Base-by-base conservation (phyloP, 805 yeast genomes). In the Komagataella pastoris region DNA sequence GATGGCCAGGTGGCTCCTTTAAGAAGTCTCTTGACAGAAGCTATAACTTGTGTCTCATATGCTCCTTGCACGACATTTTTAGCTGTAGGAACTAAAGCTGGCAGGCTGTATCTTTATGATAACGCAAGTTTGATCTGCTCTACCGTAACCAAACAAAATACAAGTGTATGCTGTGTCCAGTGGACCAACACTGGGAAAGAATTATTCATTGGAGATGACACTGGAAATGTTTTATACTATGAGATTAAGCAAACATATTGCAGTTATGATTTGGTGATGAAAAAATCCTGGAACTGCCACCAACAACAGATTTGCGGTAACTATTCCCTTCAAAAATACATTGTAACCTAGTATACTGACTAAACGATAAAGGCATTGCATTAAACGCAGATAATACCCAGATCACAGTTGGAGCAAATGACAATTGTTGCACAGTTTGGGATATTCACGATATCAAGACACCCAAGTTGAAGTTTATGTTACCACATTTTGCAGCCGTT, bases 371-470 rank as follows among this genome's bases (percentile, higher is more conserved):
- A 76, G 84, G 83, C 1, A 74, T 88, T 17, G 80, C 86, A 3
- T 62, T 88, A 14, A 80, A 77, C 55, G 65, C 68, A 4, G 77
- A 76, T 50, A 66, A 68, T 21, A 67, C 71, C 1, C 82, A 83
- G 51, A 59, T 87, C 43, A 89, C 96, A 0, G 75, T 86, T 7
- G 97, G 97, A 0, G 86, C 88, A 2, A 89, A 89, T 62, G 95
- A 89, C 61, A 88, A 89, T 59, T 69, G 79, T 17, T 86, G 91
- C 53, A 74, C 86, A 0, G 69, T 90, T 2, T 89, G 96, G 96
- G 80, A 85, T 56, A 73, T 85, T 18, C 50, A 67, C 2, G 61
- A 71, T 51, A 53, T 66, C 3, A 47, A 54, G 3, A 51, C 61
- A 0, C 85, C 91, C 7, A 59, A 51, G 19, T 58, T 77, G 49